Base-by-base conservation (phyloP, 2,329 filamentous ascomycete genomes). In the Botrytis medusae region DNA sequence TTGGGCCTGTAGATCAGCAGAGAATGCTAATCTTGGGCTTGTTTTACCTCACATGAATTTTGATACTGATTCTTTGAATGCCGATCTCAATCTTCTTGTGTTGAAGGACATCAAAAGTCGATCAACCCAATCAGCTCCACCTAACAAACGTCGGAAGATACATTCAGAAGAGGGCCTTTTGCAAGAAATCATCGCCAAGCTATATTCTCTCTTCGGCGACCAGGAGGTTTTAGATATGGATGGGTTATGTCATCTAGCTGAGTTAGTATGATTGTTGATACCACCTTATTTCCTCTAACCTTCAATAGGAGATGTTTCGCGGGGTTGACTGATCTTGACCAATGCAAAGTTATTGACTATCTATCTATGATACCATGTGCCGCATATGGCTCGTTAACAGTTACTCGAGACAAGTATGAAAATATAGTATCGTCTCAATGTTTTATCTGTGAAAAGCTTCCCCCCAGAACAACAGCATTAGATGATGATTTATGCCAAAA, bases 351-450 rank as follows among this genome's bases (percentile, higher is more conserved):
- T 14, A 82, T 92, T 59, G 83, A 88, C 54, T 79, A 86, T 18
- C 79, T 94, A 22, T 88, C 89, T 4, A 85, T 85, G 67, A 80
- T 89, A 65, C 84, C 87, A 29, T 93, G 91, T 79, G 86, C 86
- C 25, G 83, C 84, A 22, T 85, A 87, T 72, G 83, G 83, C 46
- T 85, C 83, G 10, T 80, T 90, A 64, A 76, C 29, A 8, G 72
- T 75, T 40, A 76, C 62, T 54, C 75, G 78, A 74, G 78, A 79
- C 73, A 63, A 79, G 59, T 75, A 79, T 78, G 75, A 77, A 22
- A 77, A 79, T 42, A 77, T 79, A 73, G 48, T 74, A 69, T 65
- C 77, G 72, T 71, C 73, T 48, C 77, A 61, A 74, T 84, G 76
- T 76, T 74, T 73, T 22, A 51, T 79, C 6, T 82, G 81, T 63